A percentile compares a stretch with the other conserved stretches of the same genome.
Evolutionary conservation across 2,329 filamentous ascomycete genomes (phyloP).

Genomic region (Orbilia ellipsospora): DNA sequence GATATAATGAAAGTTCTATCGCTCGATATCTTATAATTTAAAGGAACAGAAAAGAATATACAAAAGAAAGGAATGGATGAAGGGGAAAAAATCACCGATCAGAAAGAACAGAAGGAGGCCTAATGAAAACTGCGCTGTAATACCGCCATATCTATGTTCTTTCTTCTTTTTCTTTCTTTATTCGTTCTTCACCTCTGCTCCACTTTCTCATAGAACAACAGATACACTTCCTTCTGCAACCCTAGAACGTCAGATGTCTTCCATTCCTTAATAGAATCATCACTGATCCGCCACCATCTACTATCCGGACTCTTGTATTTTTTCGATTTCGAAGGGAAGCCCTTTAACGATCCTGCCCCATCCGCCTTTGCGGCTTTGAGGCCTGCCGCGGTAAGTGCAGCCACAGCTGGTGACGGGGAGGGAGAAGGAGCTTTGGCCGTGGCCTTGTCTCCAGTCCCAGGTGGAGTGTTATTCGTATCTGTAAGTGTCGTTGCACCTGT

Average conservation of each 20-base stretch:
- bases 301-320: conserved; percentile 70
- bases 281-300: conserved; percentile 97
- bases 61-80: neutral
- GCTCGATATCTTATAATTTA: neutral
- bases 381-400: conserved; percentile 19
- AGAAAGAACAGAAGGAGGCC: neutral
- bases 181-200: conserved; percentile 14
- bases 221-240: conserved; percentile 95
- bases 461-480: neutral
- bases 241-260: conserved; percentile 89
- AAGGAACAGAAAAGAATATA: conserved; percentile 2
- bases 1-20: conserved; percentile 4
- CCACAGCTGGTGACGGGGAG: neutral
- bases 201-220: conserved; percentile 85
- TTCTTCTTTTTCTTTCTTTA: neutral
- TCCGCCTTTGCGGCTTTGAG: conserved; percentile 14
- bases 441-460: conserved; percentile 3
- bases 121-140: neutral
- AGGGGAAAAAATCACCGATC: neutral
- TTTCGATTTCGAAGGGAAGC: conserved; percentile 39
- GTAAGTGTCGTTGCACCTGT: no score
- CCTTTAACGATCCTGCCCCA: conserved; percentile 29
- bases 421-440: neutral
- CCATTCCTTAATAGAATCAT: conserved; percentile 94
- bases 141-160: neutral